These are phyloP conservation scores for Coriolopsis trogii DNA, from an alignment of 1,284 basidiomycete genomes.

Conservation along the genomic window DNA sequence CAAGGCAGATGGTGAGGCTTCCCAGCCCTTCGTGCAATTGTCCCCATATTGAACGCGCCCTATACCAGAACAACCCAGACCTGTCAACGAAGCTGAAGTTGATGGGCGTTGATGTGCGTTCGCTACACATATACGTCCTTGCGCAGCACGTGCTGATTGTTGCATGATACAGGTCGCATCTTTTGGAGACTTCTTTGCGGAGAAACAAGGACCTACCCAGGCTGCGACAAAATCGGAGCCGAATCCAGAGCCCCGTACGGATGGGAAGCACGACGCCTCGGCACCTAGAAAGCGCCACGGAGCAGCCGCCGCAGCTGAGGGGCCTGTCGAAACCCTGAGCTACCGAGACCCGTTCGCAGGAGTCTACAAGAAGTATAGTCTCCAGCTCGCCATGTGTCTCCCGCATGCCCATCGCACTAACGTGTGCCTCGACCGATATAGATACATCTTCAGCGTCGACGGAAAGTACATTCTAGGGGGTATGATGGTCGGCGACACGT, in stretches of 20 bases:
- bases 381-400: neutral
- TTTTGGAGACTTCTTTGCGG: slow-evolving; percentile 80
- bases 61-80: slow-evolving; percentile 51
- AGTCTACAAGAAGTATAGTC: slow-evolving; percentile 70
- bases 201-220: slow-evolving; percentile 40
- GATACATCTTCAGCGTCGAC: slow-evolving; percentile 74
- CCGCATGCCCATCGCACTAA: neutral
- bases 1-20: slow-evolving; percentile 47
- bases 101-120: slow-evolving; percentile 70
- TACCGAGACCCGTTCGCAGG: slow-evolving; percentile 75
- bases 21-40: neutral
- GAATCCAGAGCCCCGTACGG: neutral
- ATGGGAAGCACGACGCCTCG: slow-evolving; percentile 28
- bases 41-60: neutral
- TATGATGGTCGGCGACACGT: slow-evolving; percentile 82
- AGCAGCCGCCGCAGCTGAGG: slow-evolving; percentile 35
- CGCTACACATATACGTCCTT: neutral
- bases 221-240: neutral
- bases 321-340: slow-evolving; percentile 63
- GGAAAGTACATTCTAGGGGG: slow-evolving; percentile 77
- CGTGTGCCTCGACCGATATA: slow-evolving; percentile 15
- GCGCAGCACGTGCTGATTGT: neutral
- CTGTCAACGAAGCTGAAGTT: slow-evolving; percentile 69
- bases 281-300: slow-evolving; percentile 33
- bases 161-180: slow-evolving; percentile 50